Conservation (phyloP, 2,329 filamentous ascomycete genomes). For the Fusarium torreyae region DNA sequence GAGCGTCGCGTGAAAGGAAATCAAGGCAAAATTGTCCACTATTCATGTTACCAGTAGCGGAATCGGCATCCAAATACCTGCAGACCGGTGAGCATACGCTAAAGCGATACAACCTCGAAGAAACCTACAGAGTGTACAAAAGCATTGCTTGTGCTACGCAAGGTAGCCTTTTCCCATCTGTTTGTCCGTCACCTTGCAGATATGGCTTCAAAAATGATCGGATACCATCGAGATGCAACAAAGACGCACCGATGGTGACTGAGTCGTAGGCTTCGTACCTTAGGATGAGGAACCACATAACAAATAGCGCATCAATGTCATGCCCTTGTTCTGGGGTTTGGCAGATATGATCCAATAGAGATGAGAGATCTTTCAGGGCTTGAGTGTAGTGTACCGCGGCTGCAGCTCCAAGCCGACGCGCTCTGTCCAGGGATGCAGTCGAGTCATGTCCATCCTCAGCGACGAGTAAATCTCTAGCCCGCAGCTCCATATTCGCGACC, state of each 20-base stretch:
- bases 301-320: constrained; percentile 41
- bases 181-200: constrained; percentile 13
- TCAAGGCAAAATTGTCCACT: constrained; percentile 40
- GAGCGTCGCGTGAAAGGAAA: constrained; percentile 39
- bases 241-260: constrained; percentile 28
- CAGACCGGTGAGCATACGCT: neutral
- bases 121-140: constrained; percentile 35
- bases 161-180: constrained; percentile 16
- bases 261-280: constrained; percentile 39
- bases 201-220: constrained; percentile 38
- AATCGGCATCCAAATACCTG: constrained; percentile 45
- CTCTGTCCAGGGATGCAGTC: neutral
- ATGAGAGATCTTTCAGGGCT: constrained; percentile 41
- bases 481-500: constrained; percentile 40
- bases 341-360: constrained; percentile 32
- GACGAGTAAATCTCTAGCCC: constrained; percentile 26
- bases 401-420: constrained; percentile 9
- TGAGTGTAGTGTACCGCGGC: constrained; percentile 35
- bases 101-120: accelerated
- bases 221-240: constrained; percentile 42
- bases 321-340: constrained; percentile 7
- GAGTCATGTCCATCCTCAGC: neutral
- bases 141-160: constrained; percentile 42
- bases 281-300: constrained; percentile 46
- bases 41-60: constrained; percentile 29